Percentiles rank a stretch among this genome's conserved stretches.
Conservation (phyloP, 2,329 filamentous ascomycete species). For the Colletotrichum costaricense region DNA sequence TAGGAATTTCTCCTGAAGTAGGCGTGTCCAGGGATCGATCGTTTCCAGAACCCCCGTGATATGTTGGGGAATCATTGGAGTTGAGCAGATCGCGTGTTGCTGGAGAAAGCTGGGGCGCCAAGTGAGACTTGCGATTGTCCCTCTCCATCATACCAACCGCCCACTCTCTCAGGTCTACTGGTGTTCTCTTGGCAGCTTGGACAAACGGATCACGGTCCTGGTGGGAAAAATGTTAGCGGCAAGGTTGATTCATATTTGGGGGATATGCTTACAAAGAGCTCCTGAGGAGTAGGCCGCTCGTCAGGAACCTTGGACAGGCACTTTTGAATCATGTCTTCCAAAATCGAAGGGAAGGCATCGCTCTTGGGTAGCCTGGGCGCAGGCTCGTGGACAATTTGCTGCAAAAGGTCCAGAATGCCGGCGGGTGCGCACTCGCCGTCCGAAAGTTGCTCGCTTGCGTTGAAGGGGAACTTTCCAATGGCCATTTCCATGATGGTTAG, state of each 20-base stretch:
- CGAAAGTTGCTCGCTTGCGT: constrained; percentile 74
- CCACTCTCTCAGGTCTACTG: constrained; percentile 94
- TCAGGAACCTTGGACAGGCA: constrained; percentile 92
- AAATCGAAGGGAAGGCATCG: constrained; percentile 93
- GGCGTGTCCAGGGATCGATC: constrained; percentile 67
- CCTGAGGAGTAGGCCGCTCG: constrained; percentile 89
- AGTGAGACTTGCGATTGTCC: constrained; percentile 94
- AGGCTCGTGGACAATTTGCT: constrained; percentile 97
- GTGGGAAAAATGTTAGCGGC: constrained; percentile 39
- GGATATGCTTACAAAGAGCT: constrained; percentile 80
- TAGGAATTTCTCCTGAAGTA: constrained; percentile 79
- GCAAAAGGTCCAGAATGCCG: constrained; percentile 93
- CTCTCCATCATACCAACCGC: constrained; percentile 93
- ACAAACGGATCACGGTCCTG: constrained; percentile 95
- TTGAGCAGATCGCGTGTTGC: constrained; percentile 81
- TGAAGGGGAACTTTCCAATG: constrained; percentile 97
- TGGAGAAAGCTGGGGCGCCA: constrained; percentile 83
- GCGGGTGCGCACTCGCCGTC: constrained; percentile 87
- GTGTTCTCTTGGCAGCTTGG: constrained; percentile 95
- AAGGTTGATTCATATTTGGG: no score
- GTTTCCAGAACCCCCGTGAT: constrained; percentile 52
- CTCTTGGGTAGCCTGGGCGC: constrained; percentile 95
- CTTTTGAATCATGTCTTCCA: constrained; percentile 97
- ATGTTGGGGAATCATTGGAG: constrained; percentile 69
- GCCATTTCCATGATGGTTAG: constrained; percentile 96